phyloP scores from a whole-genome alignment of 805 yeast species.

The Hanseniaspora clermontiae region DNA sequence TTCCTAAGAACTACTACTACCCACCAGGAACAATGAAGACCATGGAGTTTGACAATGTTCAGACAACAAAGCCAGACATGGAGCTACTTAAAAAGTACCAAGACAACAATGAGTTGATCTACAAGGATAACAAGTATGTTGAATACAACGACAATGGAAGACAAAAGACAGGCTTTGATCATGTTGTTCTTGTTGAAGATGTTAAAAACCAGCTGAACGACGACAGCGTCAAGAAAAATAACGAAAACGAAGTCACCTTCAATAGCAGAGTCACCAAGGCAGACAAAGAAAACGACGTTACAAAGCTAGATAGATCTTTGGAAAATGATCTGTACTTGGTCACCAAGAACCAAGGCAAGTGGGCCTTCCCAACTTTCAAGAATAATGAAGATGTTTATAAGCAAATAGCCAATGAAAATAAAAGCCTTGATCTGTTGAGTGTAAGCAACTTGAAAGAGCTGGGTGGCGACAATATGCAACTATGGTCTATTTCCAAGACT shows the following conservation, averaged over 20 bases:
- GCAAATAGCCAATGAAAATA: slow-evolving; percentile 6
- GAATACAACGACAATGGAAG: slow-evolving; percentile 68
- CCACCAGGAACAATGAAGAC: slow-evolving; percentile 64
- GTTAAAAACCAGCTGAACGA: slow-evolving; percentile 30
- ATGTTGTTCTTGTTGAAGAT: slow-evolving; percentile 57
- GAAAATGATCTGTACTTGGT: slow-evolving; percentile 69
- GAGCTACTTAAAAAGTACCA: slow-evolving; percentile 67
- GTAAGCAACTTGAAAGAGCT: slow-evolving; percentile 55
- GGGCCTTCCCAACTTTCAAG: slow-evolving; percentile 74
- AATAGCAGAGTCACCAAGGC: slow-evolving; percentile 68
- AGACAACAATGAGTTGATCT: slow-evolving; percentile 57
- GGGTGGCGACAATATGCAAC: slow-evolving; percentile 68
- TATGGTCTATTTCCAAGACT: slow-evolving; percentile 81
- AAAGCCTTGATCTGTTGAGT: slow-evolving; percentile 59
- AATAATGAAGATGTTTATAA: slow-evolving; percentile 25
- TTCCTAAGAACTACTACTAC: slow-evolving; percentile 85
- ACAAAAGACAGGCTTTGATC: slow-evolving; percentile 76
- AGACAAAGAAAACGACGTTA: slow-evolving; percentile 47
- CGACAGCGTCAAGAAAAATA: slow-evolving; percentile 40
- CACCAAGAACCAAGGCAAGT: slow-evolving; percentile 38
- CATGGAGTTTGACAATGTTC: slow-evolving; percentile 10
- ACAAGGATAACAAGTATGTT: slow-evolving; percentile 73
- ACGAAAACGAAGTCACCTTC: slow-evolving; percentile 28
- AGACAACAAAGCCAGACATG: slow-evolving; percentile 60
- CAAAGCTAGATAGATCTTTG: slow-evolving; percentile 66